Evolutionary conservation across 441 rosid genomes (phyloP), one percentile per base, ranked within the genome.

Genomic region (Jatropha multifida): DNA sequence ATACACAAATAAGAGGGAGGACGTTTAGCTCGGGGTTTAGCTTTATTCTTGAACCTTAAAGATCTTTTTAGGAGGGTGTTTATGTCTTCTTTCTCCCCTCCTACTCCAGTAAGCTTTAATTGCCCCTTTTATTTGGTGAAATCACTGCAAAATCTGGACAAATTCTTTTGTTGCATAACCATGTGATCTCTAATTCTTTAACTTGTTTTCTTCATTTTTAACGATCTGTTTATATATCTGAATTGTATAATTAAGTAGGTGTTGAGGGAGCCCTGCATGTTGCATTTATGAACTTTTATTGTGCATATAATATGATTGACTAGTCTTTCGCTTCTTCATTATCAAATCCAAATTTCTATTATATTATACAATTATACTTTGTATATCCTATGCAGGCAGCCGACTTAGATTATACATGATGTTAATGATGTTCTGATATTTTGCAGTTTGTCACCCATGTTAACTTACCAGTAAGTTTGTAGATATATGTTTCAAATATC

Each of bases 391-490:
- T 80, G 79, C 82, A 76, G 85, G 85, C 49, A 26, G 76, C 79
- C 54, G 71, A 74, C 78, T 77, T 85, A 52, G 70, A 73, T 68
- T 81, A 73, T 56, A 52, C 54, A 26, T 82, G 76, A 64, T 70
- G 41, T 78, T 85, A 72, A 55, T 83, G 72, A 72, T 78, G 63
- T 77, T 82, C 79, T 83, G 81, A 72, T 74, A 20, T 68, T 75
- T 78, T 23, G 49, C 76, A 79, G 78, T 84, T 54, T 76, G 18
- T 77, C 69, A 72, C 74, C 62, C 63, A 40, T 81, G 64, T 81
- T 72, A 65, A 60, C 73, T 20, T 76, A 69, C 69, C 82, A 70
- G 84, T 84, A 83, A 88, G 89, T 85, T 72, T 56, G 67, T 27
- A 66, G 61, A 13, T 41, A 51, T 76, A 46, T 76, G 41, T 55